phyloP scores from a whole-genome alignment of 1,139 yeast species.

The Pichia norvegensis region DNA sequence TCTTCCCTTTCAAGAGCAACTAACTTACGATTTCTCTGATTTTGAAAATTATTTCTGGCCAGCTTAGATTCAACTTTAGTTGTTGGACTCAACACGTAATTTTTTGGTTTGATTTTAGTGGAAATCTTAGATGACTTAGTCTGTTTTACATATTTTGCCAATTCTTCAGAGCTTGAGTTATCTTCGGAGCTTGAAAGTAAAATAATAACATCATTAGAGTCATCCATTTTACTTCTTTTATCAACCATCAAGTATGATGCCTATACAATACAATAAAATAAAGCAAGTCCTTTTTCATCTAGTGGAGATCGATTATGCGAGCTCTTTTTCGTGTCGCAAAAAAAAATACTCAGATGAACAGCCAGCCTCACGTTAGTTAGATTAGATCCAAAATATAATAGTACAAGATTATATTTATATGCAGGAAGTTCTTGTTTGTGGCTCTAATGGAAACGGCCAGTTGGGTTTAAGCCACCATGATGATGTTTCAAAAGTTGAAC shows the following conservation, averaged over 20 bases:
- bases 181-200: conserved; percentile 4
- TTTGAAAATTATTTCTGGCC: no score
- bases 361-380: background rate
- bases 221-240: background rate
- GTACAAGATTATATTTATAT: background rate
- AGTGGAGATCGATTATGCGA: no score
- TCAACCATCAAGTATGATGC: background rate
- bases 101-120: background rate
- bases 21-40: background rate
- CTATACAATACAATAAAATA: no score
- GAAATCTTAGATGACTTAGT: background rate
- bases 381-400: background rate
- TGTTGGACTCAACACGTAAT: background rate
- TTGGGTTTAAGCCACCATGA: conserved; percentile 55
- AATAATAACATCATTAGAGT: conserved; percentile 3
- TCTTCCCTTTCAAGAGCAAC: background rate
- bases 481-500: conserved; percentile 34
- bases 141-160: background rate
- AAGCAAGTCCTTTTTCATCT: no score
- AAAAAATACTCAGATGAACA: background rate
- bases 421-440: conserved; percentile 47
- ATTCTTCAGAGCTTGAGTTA: background rate
- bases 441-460: conserved; percentile 79
- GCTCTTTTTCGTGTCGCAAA: background rate
- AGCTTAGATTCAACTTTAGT: background rate